A percentile compares a stretch with the other conserved stretches of the same genome.
Conservation (phyloP, 2,329 filamentous ascomycete genomes). For the Didymella segeticola region DNA sequence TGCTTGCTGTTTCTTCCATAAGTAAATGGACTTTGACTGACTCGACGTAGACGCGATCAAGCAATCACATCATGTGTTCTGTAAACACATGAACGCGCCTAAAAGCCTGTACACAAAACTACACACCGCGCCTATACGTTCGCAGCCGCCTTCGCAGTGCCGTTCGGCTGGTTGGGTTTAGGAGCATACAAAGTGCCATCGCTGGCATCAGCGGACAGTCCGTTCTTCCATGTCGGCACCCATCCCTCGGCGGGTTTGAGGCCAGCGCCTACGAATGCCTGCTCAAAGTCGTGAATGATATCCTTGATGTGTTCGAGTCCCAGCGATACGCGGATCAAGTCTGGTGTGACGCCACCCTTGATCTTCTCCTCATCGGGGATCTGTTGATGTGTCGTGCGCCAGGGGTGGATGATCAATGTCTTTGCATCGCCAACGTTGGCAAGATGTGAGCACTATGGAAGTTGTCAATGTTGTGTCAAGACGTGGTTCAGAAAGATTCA, state of each 20-base stretch:
- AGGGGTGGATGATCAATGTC: constrained; percentile 37
- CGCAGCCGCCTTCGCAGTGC: constrained; percentile 1
- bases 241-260: constrained; percentile 19
- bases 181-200: constrained; percentile 27
- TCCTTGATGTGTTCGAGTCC: constrained; percentile 30
- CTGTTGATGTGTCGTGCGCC: constrained; percentile 35
- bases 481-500: too few species aligned
- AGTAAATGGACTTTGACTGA: not conserved
- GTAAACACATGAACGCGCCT: too few species aligned
- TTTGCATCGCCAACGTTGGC: constrained; percentile 42
- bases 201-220: constrained; percentile 21
- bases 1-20: not conserved
- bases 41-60: not conserved
- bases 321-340: constrained; percentile 28
- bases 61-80: too few species aligned
- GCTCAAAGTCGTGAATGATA: constrained; percentile 33
- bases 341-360: constrained; percentile 27
- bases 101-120: too few species aligned
- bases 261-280: constrained; percentile 18
- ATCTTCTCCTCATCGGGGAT: constrained; percentile 34
- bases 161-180: constrained; percentile 7
- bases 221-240: constrained; percentile 23
- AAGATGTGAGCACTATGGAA: constrained; percentile 21
- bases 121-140: not conserved
- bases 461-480: not conserved